Evolutionary conservation across 371 early-diverging fungal genomes (phyloP).

Genomic region (Rhizopus arrhizus): DNA sequence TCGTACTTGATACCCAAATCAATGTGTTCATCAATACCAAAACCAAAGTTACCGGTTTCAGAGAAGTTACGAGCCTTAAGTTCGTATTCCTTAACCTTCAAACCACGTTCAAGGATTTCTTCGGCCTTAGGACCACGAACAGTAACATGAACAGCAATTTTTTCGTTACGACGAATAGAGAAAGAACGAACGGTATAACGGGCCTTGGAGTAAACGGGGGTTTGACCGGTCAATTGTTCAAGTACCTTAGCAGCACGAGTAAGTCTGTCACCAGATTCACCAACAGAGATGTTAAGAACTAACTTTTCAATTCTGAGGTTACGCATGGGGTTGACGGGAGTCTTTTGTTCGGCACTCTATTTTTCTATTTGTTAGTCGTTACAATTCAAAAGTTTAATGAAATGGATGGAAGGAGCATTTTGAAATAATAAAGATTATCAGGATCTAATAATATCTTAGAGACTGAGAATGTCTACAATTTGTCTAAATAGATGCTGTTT

Average conservation of each 20-base stretch:
- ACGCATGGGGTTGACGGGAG: conserved; percentile 85
- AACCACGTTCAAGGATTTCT: conserved; percentile 98
- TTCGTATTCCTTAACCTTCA: conserved; percentile 99
- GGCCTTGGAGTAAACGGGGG: conserved; percentile 99
- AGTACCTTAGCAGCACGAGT: conserved; percentile 99
- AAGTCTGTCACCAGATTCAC: conserved; percentile 98
- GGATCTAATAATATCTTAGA: too few relatives aligned
- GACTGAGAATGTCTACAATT: too few relatives aligned
- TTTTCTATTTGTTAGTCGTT: background rate
- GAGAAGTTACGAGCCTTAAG: conserved; percentile 95
- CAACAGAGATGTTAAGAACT: conserved; percentile 99
- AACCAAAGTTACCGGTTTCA: conserved; percentile 99
- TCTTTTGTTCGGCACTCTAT: conserved; percentile 69
- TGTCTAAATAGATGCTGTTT: too few relatives aligned
- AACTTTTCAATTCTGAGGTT: conserved; percentile 99
- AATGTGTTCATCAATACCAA: conserved; percentile 99
- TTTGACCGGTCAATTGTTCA: conserved; percentile 99
- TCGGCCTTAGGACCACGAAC: conserved; percentile 88
- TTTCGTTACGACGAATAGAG: conserved; percentile 99
- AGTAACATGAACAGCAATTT: conserved; percentile 99
- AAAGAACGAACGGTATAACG: conserved; percentile 99
- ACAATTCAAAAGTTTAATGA: background rate
- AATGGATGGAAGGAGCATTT: background rate
- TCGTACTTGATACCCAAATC: conserved; percentile 99
- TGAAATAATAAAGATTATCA: background rate